phyloP scores from a whole-genome alignment of 1,284 basidiomycete genomes.

The Amylostereum areolatum region DNA sequence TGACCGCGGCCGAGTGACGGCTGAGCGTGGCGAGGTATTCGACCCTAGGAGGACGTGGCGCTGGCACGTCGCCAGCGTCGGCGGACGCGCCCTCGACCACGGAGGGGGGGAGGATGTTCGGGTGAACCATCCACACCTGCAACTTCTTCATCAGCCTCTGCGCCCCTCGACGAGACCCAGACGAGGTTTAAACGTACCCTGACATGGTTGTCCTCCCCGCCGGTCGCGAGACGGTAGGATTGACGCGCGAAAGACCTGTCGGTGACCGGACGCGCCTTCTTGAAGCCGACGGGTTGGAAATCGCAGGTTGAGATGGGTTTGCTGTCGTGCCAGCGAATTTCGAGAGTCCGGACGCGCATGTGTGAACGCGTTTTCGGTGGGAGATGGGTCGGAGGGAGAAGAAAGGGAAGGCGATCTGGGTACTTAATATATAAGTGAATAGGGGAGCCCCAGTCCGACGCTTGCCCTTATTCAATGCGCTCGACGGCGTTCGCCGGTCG shows the following conservation, averaged over 20 bases:
- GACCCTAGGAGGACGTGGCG: slow-evolving; percentile 77
- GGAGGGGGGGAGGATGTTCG: slow-evolving; percentile 73
- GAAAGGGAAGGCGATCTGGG: background rate
- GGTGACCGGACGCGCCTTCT: slow-evolving; percentile 67
- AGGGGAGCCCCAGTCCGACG: no score
- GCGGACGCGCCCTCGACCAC: slow-evolving; percentile 45
- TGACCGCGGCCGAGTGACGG: slow-evolving; percentile 92
- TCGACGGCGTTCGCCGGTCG: no score
- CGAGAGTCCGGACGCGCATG: slow-evolving; percentile 81
- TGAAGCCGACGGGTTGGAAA: slow-evolving; percentile 78
- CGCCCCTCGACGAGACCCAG: background rate
- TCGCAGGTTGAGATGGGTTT: slow-evolving; percentile 94
- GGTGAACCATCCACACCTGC: slow-evolving; percentile 92
- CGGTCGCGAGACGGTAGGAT: slow-evolving; percentile 88
- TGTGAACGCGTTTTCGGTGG: slow-evolving; percentile 4
- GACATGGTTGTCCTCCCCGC: slow-evolving; percentile 96
- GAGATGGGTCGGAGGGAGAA: slow-evolving; percentile 5
- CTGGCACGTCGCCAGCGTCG: slow-evolving; percentile 33
- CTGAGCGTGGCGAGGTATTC: slow-evolving; percentile 94
- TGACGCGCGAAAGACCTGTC: slow-evolving; percentile 56
- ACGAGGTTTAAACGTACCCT: slow-evolving; percentile 55
- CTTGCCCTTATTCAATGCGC: no score
- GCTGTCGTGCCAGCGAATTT: slow-evolving; percentile 93
- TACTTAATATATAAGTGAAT: no score
- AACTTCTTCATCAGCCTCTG: background rate